Evolutionary conservation across 495 filamentous ascomycete species (phyloP).

Genomic region (Xylaria scruposa): DNA sequence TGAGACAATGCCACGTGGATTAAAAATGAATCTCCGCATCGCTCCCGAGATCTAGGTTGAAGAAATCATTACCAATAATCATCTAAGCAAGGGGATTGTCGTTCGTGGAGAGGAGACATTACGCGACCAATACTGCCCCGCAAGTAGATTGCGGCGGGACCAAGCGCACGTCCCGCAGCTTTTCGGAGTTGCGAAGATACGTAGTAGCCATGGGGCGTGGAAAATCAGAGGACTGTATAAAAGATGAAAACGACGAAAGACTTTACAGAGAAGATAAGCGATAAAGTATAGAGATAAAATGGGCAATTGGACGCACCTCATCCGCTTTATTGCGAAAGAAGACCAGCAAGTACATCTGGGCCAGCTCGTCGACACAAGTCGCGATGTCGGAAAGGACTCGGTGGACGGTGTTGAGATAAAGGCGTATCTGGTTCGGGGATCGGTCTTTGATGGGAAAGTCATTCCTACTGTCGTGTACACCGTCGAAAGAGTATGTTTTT

Average conservation of each 20-base stretch:
- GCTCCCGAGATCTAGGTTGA: not conserved
- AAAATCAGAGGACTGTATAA: not conserved
- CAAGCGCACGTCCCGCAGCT: slow-evolving; percentile 17
- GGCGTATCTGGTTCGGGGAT: slow-evolving; percentile 45
- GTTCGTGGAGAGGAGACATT: not conserved
- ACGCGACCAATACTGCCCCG: slow-evolving; percentile 1
- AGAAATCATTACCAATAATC: not conserved
- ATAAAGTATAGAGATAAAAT: not conserved
- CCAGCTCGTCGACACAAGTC: slow-evolving; percentile 40
- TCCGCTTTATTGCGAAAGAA: slow-evolving; percentile 56
- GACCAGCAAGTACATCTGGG: slow-evolving; percentile 51
- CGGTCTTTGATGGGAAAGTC: slow-evolving; percentile 48
- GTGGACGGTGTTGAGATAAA: slow-evolving; percentile 44
- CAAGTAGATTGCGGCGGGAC: slow-evolving; percentile 23
- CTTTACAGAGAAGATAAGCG: not conserved
- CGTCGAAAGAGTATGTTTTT: slow-evolving; percentile 34
- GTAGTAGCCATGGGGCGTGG: not conserved
- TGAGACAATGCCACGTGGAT: slow-evolving; percentile 4
- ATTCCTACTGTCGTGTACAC: slow-evolving; percentile 43
- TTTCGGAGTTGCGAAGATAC: not conserved
- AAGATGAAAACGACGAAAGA: not conserved
- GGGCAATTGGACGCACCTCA: slow-evolving; percentile 50
- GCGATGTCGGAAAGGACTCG: slow-evolving; percentile 48
- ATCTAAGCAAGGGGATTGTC: slow-evolving; percentile 3
- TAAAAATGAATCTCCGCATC: not conserved